A percentile compares a stretch with the other conserved stretches of the same genome.
phyloP scores from a whole-genome alignment of 129 eudicot species.

The Arctium minus region DNA sequence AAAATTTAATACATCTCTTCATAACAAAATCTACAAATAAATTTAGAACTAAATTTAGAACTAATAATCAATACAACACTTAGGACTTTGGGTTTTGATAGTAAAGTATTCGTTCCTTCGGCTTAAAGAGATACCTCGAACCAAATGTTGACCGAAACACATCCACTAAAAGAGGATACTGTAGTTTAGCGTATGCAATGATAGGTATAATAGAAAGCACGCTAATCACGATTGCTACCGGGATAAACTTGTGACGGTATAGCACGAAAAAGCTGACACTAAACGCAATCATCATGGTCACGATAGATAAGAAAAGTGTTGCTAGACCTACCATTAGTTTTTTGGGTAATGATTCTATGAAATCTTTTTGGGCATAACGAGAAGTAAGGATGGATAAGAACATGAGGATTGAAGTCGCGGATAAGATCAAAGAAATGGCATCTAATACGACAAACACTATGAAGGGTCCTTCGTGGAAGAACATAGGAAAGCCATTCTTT shows the following conservation, averaged over 20 bases:
- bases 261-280: constrained; percentile 14
- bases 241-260: constrained; percentile 1
- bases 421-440: constrained; percentile 22
- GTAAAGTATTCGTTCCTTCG: not conserved
- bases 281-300: constrained; percentile 20
- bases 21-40: not conserved
- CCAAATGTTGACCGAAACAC: not conserved
- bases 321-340: not conserved
- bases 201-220: constrained; percentile 1
- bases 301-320: constrained; percentile 9
- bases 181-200: not conserved
- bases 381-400: constrained; percentile 21
- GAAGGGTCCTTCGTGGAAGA: not conserved
- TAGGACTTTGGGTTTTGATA: not conserved
- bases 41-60: not conserved
- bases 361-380: constrained; percentile 9
- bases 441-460: constrained; percentile 8
- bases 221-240: not conserved
- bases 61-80: not conserved
- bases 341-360: constrained; percentile 2
- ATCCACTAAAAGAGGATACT: constrained; percentile 6
- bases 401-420: constrained; percentile 17
- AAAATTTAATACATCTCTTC: not conserved
- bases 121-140: not conserved
- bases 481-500: constrained; percentile 4